phyloP scores from a whole-genome alignment of 495 filamentous ascomycete species.

The Aeminium ludgeri region DNA sequence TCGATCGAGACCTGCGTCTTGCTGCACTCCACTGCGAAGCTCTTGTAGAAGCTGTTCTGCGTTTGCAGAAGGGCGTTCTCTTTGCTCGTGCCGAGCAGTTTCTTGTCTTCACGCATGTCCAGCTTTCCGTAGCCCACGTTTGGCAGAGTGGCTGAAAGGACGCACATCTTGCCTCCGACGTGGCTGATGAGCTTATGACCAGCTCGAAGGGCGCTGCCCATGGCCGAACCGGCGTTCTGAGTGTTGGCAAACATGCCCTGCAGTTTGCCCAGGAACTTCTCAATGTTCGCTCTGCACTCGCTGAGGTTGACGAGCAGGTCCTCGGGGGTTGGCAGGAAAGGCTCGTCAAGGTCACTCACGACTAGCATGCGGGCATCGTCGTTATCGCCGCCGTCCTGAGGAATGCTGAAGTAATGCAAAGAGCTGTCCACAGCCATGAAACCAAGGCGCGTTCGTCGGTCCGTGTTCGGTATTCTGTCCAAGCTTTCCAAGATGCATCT shows the following conservation, averaged over 20 bases:
- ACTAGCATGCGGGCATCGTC: conserved; percentile 81
- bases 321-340: conserved; percentile 83
- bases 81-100: conserved; percentile 83
- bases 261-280: conserved; percentile 75
- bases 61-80: conserved; percentile 79
- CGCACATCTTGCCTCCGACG: conserved; percentile 83
- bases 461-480: conserved; percentile 92
- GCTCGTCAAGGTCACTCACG: conserved; percentile 89
- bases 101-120: conserved; percentile 92
- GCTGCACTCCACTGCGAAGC: conserved; percentile 95
- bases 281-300: conserved; percentile 78
- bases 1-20: conserved; percentile 97
- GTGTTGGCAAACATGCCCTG: conserved; percentile 95
- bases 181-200: conserved; percentile 90
- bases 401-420: conserved; percentile 88
- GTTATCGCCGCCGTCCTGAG: conserved; percentile 67
- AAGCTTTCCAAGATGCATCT: conserved; percentile 89
- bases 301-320: conserved; percentile 84
- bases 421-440: conserved; percentile 94
- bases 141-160: conserved; percentile 77
- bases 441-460: conserved; percentile 76
- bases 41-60: conserved; percentile 92
- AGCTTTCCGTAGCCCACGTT: conserved; percentile 81
- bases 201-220: conserved; percentile 82
- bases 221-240: conserved; percentile 66